Conservation (phyloP, 805 yeast species). For the Yamadazyma akitaensis region DNA sequence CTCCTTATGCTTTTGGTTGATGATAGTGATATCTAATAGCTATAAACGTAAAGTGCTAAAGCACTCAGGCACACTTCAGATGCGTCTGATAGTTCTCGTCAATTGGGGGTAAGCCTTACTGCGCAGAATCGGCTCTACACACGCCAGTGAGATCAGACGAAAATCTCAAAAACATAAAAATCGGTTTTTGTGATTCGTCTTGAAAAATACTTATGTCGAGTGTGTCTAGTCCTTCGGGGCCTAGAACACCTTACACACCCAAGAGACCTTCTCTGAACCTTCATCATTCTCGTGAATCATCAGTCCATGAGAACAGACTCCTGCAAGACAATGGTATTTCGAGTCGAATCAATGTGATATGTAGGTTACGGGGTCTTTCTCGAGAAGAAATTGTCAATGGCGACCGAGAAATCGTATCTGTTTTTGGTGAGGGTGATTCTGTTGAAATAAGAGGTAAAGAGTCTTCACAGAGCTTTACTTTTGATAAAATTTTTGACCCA, state of each 20-base stretch:
- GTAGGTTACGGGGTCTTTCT: conserved; percentile 51
- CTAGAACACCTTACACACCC: conserved; percentile 3
- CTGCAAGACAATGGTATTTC: not conserved
- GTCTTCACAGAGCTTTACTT: conserved; percentile 44
- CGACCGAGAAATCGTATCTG: conserved; percentile 14
- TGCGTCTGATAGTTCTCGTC: not conserved
- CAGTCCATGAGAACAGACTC: not conserved
- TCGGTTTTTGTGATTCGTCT: not conserved
- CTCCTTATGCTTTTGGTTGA: too few species aligned
- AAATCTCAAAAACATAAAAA: not conserved
- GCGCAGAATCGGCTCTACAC: not conserved
- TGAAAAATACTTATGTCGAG: not conserved
- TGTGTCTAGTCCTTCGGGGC: conserved; percentile 6
- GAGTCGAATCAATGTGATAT: conserved; percentile 60
- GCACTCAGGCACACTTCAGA: too few species aligned
- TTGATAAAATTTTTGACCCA: conserved; percentile 61
- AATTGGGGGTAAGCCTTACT: not conserved
- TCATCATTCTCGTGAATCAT: not conserved
- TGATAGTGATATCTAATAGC: not conserved
- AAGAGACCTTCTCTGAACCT: not conserved
- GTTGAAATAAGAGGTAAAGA: conserved; percentile 28
- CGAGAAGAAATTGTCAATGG: not conserved
- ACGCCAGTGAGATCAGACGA: conserved; percentile 1
- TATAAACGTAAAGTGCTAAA: not conserved
- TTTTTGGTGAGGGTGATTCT: conserved; percentile 18